Evolutionary conservation across 495 filamentous ascomycete species (phyloP), one percentile per base, ranked within the genome.

Genomic region (Penicillium herquei): DNA sequence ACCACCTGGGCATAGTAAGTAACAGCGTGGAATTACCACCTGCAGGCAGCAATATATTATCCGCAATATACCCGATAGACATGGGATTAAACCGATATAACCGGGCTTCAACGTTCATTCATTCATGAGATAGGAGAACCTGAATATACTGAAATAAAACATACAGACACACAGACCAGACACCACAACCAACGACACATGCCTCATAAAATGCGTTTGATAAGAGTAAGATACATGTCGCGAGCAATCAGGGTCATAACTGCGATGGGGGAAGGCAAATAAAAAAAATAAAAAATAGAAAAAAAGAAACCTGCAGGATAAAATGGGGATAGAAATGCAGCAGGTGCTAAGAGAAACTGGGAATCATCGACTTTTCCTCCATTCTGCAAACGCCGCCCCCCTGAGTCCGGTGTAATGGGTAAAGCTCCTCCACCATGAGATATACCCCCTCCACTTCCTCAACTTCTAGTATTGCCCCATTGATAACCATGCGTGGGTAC

Each of bases 221-320:
- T 50, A 63, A 26, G 56, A 46, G 62, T 62, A 65, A 58, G 65
- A 65, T 65, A 67, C 65, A 67, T 63, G 59, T 58, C 62, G 65
- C 56, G 61, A 67, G 65, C 54, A 62, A 67, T 60, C 58, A 60
- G 58, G 37, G 56, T 63, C 56, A 56, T 62, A 41, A 55, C 64
- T 67, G 64, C 51, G 16, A n/a, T 8, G 14, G 7, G 7, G 14
- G 1, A 43, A 16, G 17, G 40, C 21, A 26, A 14, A 43, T 30
- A 26, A 48, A 48, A 34, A 49, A 49, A 63, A 30, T 32, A 46
- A 32, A 46, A 31, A 26, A 32, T 17, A 17, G 35, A 49, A 49
- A 48, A 33, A 63, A 40, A 26, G 43, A 32, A 32, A 46, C 34
- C 18, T 40, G 34, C 18, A 14, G 12, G 13, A 46, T 14, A 13